Conservation (phyloP, 805 yeast species). For the Kluyveromyces lactis region DNA sequence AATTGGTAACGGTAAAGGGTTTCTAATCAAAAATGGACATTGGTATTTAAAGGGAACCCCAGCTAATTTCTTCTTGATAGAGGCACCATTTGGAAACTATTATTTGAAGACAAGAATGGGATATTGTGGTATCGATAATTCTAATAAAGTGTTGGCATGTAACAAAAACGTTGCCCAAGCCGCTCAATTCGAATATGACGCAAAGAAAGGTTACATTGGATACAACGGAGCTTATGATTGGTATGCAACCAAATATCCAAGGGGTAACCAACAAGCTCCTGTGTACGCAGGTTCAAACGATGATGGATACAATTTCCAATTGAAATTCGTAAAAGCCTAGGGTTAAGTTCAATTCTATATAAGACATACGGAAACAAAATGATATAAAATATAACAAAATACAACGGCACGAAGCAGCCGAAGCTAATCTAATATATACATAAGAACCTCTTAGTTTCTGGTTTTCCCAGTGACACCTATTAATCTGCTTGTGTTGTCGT, state of each 20-base stretch:
- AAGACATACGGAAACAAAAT: too few species aligned
- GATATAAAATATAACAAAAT: too few species aligned
- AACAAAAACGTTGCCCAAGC: conserved; percentile 29
- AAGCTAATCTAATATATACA: too few species aligned
- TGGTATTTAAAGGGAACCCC: conserved; percentile 81
- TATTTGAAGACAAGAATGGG: conserved; percentile 66
- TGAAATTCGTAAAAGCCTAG: conserved; percentile 25
- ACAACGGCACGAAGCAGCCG: too few species aligned
- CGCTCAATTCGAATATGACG: conserved; percentile 48
- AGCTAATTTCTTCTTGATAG: conserved; percentile 57
- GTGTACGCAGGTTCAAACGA: conserved; percentile 37
- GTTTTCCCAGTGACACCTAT: background rate
- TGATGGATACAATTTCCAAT: conserved; percentile 31
- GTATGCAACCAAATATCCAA: conserved; percentile 44
- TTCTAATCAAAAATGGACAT: conserved; percentile 70
- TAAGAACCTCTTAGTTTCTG: too few species aligned
- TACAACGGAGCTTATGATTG: conserved; percentile 58
- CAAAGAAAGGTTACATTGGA: conserved; percentile 37
- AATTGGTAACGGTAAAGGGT: conserved; percentile 34
- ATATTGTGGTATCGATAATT: conserved; percentile 45
- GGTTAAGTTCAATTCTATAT: background rate
- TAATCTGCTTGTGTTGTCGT: conserved; percentile 14
- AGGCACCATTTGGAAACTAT: conserved; percentile 67
- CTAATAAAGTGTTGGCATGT: conserved; percentile 28
- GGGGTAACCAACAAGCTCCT: conserved; percentile 38